Percentiles rank a stretch among this genome's conserved stretches.
Conservation (phyloP, 2,329 filamentous ascomycete species). For the Chaetothyriales sp. region DNA sequence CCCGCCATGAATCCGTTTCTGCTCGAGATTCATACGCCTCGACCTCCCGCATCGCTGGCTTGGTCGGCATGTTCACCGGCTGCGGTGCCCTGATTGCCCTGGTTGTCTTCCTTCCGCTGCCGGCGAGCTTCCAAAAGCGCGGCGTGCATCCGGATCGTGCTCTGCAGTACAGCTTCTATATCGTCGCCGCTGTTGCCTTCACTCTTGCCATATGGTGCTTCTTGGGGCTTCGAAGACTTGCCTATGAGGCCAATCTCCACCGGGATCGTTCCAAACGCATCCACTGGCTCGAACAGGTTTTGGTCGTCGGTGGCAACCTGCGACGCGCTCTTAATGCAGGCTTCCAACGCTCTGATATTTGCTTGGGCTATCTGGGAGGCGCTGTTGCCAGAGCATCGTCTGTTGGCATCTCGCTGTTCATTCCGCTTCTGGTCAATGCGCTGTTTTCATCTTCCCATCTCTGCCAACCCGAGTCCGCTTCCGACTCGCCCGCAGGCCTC, state of each 20-base stretch:
- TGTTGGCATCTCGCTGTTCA: conserved; percentile 86
- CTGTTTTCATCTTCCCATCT: conserved; percentile 72
- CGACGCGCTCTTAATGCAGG: conserved; percentile 53
- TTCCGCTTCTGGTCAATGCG: conserved; percentile 82
- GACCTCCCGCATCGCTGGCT: conserved; percentile 59
- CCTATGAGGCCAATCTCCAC: neutral
- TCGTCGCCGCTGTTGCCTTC: conserved; percentile 60
- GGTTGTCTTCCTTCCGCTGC: conserved; percentile 68
- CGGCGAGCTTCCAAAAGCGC: conserved; percentile 58
- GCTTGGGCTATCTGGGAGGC: conserved; percentile 77
- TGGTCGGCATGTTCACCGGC: conserved; percentile 84
- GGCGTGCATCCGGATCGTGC: conserved; percentile 60
- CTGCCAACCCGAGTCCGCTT: conserved; percentile 41
- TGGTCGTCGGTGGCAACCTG: conserved; percentile 7
- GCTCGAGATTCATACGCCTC: conserved; percentile 19
- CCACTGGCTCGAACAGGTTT: neutral
- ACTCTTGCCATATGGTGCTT: conserved; percentile 60
- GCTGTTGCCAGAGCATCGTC: conserved; percentile 91
- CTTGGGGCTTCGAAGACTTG: conserved; percentile 52
- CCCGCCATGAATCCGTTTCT: conserved; percentile 9
- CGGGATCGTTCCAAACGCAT: conserved; percentile 20
- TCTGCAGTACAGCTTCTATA: conserved; percentile 72
- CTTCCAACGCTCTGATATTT: conserved; percentile 61
- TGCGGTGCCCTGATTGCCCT: conserved; percentile 80
- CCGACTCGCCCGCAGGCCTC: conserved; percentile 20